Evolutionary conservation across 2,329 filamentous ascomycete genomes (phyloP).

Genomic region (Ophiocordyceps robertsii): DNA sequence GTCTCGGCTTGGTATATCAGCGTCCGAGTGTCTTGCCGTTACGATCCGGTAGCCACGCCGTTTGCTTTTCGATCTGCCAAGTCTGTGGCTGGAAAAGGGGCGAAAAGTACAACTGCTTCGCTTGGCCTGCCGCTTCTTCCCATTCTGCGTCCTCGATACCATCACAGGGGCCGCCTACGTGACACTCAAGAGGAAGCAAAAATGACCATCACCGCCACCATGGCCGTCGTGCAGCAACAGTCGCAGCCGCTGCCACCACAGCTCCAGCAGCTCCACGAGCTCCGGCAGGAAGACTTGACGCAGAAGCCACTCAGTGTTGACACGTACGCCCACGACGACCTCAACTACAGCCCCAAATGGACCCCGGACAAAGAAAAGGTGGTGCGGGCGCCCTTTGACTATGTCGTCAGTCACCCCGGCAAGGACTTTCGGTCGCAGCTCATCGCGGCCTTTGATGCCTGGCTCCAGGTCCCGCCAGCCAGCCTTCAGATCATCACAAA

Average conservation of each 20-base stretch:
- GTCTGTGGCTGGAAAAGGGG: too few species aligned
- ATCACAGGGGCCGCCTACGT: too few species aligned
- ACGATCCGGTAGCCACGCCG: too few species aligned
- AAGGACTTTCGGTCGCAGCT: slow-evolving; percentile 75
- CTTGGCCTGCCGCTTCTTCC: too few species aligned
- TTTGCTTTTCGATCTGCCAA: too few species aligned
- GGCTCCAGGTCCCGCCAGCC: slow-evolving; percentile 59
- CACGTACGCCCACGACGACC: slow-evolving; percentile 40
- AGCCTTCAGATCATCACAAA: slow-evolving; percentile 63
- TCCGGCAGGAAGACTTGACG: slow-evolving; percentile 9
- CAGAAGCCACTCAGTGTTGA: slow-evolving; percentile 31
- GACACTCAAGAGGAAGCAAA: too few species aligned
- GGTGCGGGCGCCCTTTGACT: slow-evolving; percentile 66
- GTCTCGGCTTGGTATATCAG: too few species aligned
- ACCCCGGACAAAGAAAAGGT: slow-evolving; percentile 63
- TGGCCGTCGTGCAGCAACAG: neutral
- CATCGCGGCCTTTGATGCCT: slow-evolving; percentile 69
- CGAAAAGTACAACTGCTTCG: too few species aligned
- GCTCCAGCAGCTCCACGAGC: slow-evolving; percentile 18
- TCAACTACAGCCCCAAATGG: slow-evolving; percentile 46
- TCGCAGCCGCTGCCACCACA: neutral
- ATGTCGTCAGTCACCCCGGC: slow-evolving; percentile 64
- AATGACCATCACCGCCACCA: too few species aligned
- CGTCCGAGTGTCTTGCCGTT: too few species aligned
- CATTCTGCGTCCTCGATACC: too few species aligned